Conservation (phyloP, 2,329 filamentous ascomycete genomes). For the Colletotrichum sublineola region DNA sequence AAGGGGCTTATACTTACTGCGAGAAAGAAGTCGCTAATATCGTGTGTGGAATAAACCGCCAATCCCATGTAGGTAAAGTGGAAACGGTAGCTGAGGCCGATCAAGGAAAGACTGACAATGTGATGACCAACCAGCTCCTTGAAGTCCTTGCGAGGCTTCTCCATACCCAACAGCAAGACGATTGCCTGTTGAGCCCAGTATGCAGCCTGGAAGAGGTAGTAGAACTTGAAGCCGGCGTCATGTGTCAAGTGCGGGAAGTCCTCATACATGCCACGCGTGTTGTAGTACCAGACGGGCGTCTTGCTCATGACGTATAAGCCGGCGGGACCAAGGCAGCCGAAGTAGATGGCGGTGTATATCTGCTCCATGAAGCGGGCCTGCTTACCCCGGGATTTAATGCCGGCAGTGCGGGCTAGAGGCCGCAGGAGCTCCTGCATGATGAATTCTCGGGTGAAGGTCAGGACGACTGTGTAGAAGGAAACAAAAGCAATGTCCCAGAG, state of each 20-base stretch:
- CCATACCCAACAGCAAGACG: slow-evolving; percentile 86
- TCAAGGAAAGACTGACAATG: slow-evolving; percentile 87
- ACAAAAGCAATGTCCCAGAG: slow-evolving; percentile 88
- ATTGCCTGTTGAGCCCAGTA: slow-evolving; percentile 98
- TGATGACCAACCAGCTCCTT: slow-evolving; percentile 94
- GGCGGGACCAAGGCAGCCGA: slow-evolving; percentile 82
- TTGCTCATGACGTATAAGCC: slow-evolving; percentile 92
- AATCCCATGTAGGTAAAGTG: slow-evolving; percentile 97
- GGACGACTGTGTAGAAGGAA: slow-evolving; percentile 86
- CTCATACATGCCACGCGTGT: slow-evolving; percentile 91
- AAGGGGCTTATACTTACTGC: slow-evolving; percentile 72
- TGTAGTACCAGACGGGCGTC: slow-evolving; percentile 97
- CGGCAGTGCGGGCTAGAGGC: slow-evolving; percentile 78
- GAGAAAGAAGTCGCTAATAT: slow-evolving; percentile 95
- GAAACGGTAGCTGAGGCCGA: slow-evolving; percentile 90
- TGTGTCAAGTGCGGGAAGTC: slow-evolving; percentile 87
- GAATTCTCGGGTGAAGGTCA: slow-evolving; percentile 95
- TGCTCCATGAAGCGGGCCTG: slow-evolving; percentile 96
- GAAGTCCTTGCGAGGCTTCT: slow-evolving; percentile 96
- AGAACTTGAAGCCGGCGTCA: slow-evolving; percentile 88
- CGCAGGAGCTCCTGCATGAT: slow-evolving; percentile 92
- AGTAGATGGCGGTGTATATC: slow-evolving; percentile 93
- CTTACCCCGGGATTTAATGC: slow-evolving; percentile 80
- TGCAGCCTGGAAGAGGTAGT: slow-evolving; percentile 93
- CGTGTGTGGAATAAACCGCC: slow-evolving; percentile 93